Conservation (phyloP, 805 yeast species). For the Yarrowia divulgata region DNA sequence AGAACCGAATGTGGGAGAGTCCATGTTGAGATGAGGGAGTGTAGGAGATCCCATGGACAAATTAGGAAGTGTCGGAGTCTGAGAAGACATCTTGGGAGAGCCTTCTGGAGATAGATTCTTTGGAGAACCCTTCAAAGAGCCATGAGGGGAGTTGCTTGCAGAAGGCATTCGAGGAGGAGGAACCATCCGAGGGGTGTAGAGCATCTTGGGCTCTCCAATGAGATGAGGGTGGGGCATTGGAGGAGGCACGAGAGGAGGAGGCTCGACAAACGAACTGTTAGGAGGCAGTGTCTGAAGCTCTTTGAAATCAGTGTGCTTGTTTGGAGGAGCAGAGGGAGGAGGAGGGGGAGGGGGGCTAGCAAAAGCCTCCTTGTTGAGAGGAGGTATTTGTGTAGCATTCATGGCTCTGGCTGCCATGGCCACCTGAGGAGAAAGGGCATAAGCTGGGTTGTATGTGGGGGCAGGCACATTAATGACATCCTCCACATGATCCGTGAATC, state of each 20-base stretch:
- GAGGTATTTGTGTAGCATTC: constrained; percentile 6
- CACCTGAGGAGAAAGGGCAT: constrained; percentile 26
- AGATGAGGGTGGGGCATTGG: constrained; percentile 8
- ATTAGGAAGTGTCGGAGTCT: not conserved
- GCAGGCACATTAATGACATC: constrained; percentile 15
- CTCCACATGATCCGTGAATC: constrained; percentile 20
- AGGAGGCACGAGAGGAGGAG: constrained; percentile 20
- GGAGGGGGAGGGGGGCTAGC: too few relatives aligned
- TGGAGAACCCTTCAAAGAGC: constrained; percentile 11
- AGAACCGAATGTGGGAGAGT: constrained; percentile 10
- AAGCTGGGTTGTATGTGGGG: constrained; percentile 21
- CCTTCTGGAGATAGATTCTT: not conserved
- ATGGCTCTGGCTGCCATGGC: constrained; percentile 14
- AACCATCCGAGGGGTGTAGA: constrained; percentile 23
- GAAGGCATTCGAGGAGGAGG: constrained; percentile 23
- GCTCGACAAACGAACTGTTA: constrained; percentile 6
- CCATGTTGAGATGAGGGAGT: not conserved
- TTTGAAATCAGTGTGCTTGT: constrained; percentile 11
- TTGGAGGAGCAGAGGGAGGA: constrained; percentile 1
- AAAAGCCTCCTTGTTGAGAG: not conserved
- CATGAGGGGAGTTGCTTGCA: not conserved
- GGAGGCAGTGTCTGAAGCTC: constrained; percentile 8
- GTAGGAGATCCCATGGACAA: constrained; percentile 11
- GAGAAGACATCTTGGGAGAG: constrained; percentile 1
- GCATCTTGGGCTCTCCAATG: constrained; percentile 14